Conservation (phyloP, 306 rosid genomes). For the Dicorynia guianensis region DNA sequence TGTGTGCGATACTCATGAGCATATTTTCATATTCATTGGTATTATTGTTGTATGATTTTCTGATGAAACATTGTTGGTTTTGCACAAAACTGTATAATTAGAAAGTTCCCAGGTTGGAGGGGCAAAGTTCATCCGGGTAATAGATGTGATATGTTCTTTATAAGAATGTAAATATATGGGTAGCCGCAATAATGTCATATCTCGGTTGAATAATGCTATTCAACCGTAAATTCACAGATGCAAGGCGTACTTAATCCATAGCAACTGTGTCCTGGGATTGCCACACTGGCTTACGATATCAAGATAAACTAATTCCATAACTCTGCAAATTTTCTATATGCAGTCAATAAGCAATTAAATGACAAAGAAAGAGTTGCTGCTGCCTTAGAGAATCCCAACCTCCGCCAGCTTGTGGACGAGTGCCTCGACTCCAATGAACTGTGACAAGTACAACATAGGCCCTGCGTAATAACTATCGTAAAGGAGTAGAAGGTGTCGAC, state of each 20-base stretch:
- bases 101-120: no score
- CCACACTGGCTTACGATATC: neutral
- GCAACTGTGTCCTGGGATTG: no score
- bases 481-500: conserved; percentile 26
- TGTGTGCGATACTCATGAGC: no score
- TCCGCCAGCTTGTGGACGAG: conserved; percentile 96
- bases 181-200: neutral
- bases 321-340: conserved; percentile 32
- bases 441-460: conserved; percentile 40
- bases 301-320: conserved; percentile 29
- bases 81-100: no score
- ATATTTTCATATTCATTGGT: no score
- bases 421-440: conserved; percentile 88
- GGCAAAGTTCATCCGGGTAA: no score
- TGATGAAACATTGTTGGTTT: no score
- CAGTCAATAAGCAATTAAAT: conserved; percentile 94
- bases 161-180: neutral
- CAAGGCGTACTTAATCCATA: no score
- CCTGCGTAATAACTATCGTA: conserved; percentile 40
- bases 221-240: no score
- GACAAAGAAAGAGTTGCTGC: conserved; percentile 98
- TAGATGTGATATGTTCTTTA: neutral
- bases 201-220: neutral
- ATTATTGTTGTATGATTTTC: no score
- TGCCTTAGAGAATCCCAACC: conserved; percentile 95